These are phyloP conservation scores for Salix brachista DNA, from an alignment of 345 rosid genomes.

Conservation along the genomic window DNA sequence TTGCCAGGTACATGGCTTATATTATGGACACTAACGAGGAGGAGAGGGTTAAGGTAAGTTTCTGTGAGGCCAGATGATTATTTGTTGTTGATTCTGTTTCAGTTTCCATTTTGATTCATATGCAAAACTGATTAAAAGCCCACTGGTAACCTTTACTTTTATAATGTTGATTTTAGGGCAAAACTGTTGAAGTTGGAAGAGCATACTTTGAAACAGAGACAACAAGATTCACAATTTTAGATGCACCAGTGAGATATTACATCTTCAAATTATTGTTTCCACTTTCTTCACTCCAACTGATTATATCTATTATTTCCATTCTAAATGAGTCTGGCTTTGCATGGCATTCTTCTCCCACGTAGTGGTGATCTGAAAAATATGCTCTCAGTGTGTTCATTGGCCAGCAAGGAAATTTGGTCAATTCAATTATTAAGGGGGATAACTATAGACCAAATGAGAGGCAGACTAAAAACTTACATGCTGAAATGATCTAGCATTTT, in stretches of 20 bases:
- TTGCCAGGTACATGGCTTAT: slow-evolving; percentile 94
- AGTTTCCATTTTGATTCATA: neutral
- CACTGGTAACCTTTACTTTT: neutral
- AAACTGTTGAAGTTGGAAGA: slow-evolving; percentile 98
- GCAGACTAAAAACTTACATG: neutral
- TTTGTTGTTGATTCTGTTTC: neutral
- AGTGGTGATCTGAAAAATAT: neutral
- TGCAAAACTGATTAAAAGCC: neutral
- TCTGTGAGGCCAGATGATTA: neutral
- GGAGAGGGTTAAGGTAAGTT: slow-evolving; percentile 76
- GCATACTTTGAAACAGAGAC: slow-evolving; percentile 92
- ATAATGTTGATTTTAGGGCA: slow-evolving; percentile 53
- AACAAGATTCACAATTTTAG: slow-evolving; percentile 95
- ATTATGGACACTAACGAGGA: slow-evolving; percentile 99
- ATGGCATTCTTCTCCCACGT: neutral
- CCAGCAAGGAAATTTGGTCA: neutral
- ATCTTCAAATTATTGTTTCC: neutral
- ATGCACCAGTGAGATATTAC: slow-evolving; percentile 77
- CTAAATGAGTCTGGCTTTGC: neutral
- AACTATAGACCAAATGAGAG: neutral
- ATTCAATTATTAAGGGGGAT: neutral
- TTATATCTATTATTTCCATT: neutral
- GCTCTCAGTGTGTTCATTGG: no score
- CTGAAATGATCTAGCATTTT: neutral
- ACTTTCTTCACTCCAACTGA: neutral